Base-by-base conservation (phyloP, 176 grass and related monocot genomes). In the Puya raimondii region DNA sequence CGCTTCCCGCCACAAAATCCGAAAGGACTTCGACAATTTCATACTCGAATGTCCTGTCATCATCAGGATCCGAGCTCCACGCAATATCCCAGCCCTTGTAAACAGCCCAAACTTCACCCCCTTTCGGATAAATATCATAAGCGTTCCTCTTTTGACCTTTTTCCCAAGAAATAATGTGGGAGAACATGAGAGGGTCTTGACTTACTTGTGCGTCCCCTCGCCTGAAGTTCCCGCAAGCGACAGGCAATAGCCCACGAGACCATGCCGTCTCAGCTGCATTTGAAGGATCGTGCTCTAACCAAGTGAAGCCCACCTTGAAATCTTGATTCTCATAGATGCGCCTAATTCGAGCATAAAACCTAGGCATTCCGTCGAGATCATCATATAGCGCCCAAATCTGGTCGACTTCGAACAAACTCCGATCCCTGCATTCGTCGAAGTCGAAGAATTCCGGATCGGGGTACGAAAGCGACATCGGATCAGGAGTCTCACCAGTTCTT, bases 341-440 rank as follows among this genome's bases (percentile, higher is more conserved):
- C 53, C 82, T 79, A 69, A 96, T 96, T 64, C 67, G 73, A 70
- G 88, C 92, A 85, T 92, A 96, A 76, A 81, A 96, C 33, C 92
- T 87, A 75, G 92, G 92, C 88, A 96, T 96, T 53, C 79, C 84
- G 72, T 96, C 92, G 65, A 87, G 66, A 71, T 76, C 78, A 80
- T 96, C 92, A 73, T 96, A 96, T 64, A 91, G 70, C 64, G 92
- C 83, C 92, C 88, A 92, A 63, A 96, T 89, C 81, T 96, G 86
- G 75, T 81, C 83, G 53, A 79, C 79, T 54, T 29, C 48, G 76
- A 96, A 92, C 70, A 85, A 12, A 73, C n/a, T 78, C 70, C 58
- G 57, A 74, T 82, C 78, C 76, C 80, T 96, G 10, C 78, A 48
- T 65, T 87, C 85, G 54, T 96, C 88, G 77, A 96, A 96, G 72